Evolutionary conservation across 1,284 basidiomycete genomes (phyloP).

Genomic region (Mycosarcoma maydis): DNA sequence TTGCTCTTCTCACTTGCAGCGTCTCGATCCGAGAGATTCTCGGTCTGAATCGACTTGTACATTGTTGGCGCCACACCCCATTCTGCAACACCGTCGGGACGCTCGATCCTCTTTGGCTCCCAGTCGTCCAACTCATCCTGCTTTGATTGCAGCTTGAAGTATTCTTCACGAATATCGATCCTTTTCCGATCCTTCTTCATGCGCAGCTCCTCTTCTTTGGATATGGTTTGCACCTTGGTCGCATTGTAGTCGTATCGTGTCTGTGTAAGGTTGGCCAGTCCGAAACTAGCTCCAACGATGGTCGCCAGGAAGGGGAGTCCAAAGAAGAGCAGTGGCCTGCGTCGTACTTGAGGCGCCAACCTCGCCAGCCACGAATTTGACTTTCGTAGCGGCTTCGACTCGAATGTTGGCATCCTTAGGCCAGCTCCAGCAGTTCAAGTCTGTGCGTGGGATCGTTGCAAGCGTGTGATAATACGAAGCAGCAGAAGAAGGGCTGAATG

Average conservation of each 20-base stretch:
- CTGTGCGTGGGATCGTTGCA: too few species aligned
- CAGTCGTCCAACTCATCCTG: constrained; percentile 80
- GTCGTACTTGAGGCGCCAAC: constrained; percentile 59
- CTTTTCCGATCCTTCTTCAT: constrained; percentile 82
- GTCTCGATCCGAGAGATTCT: constrained; percentile 68
- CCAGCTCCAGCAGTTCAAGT: neutral
- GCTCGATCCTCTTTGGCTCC: constrained; percentile 84
- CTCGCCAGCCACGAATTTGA: constrained; percentile 25
- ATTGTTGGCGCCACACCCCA: constrained; percentile 79
- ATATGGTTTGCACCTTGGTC: constrained; percentile 78
- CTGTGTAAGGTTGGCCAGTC: constrained; percentile 83
- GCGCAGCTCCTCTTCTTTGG: constrained; percentile 83
- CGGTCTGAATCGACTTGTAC: constrained; percentile 25
- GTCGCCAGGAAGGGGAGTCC: constrained; percentile 86
- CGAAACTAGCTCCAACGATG: constrained; percentile 88
- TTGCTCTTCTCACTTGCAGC: constrained; percentile 19
- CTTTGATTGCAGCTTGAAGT: constrained; percentile 75
- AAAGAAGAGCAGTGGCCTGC: constrained; percentile 72
- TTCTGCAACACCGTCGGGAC: constrained; percentile 84
- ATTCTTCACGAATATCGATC: constrained; percentile 93
- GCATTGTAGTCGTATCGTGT: constrained; percentile 89
- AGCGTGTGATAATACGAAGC: too few species aligned
- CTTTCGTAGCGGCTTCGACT: constrained; percentile 44
- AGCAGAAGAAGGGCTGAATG: neutral
- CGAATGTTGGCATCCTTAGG: constrained; percentile 41